These are phyloP conservation scores for Boletus vinaceobasis DNA, from an alignment of 768 basidiomycete species.

Conservation along the genomic window DNA sequence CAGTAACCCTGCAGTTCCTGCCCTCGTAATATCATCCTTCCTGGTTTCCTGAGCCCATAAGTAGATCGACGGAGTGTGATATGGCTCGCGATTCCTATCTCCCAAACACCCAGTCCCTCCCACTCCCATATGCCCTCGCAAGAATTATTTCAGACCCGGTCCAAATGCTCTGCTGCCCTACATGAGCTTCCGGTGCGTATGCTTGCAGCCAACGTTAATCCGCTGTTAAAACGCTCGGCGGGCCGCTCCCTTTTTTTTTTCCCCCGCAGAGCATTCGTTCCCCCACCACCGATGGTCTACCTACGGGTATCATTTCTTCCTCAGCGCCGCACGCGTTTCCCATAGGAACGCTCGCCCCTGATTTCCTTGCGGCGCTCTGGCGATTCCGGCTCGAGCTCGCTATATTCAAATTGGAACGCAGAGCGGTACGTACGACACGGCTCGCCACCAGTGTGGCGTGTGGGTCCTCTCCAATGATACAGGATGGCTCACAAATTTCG, in stretches of 20 bases:
- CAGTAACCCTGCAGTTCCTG: neutral
- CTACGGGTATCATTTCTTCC: neutral
- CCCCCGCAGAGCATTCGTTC: neutral
- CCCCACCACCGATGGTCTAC: neutral
- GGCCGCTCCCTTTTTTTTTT: neutral
- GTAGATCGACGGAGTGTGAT: conserved; percentile 8
- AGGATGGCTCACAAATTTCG: neutral
- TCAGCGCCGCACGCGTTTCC: neutral
- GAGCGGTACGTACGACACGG: conserved; percentile 14
- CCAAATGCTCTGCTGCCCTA: neutral
- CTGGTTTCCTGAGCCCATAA: conserved; percentile 12
- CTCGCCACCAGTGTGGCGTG: neutral
- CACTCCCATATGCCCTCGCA: conserved; percentile 5
- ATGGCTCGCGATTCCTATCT: neutral
- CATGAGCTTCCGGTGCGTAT: neutral
- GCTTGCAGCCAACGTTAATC: neutral
- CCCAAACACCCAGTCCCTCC: neutral
- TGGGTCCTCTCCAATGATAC: neutral
- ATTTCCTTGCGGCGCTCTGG: conserved; percentile 19
- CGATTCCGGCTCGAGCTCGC: conserved; percentile 15
- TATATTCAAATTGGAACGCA: conserved; percentile 21
- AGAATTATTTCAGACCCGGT: neutral
- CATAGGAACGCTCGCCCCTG: neutral
- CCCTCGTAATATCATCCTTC: conserved; percentile 2
- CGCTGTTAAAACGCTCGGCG: neutral